A percentile compares a stretch with the other conserved stretches of the same genome.
Conservation (phyloP, 768 basidiomycete species). For the Suillus brevipes region DNA sequence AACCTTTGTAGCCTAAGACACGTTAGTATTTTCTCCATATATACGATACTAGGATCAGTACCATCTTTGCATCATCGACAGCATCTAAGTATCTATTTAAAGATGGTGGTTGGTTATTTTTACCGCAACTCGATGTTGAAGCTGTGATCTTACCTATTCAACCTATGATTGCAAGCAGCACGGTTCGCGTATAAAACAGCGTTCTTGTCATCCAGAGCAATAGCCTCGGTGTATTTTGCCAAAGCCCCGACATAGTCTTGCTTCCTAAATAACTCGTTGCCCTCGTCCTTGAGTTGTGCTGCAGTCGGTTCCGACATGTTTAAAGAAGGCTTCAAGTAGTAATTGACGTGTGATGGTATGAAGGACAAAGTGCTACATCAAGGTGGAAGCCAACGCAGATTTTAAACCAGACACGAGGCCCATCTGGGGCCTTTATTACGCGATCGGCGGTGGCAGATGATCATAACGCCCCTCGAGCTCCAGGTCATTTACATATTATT, state of each 20-base stretch:
- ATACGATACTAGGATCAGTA: neutral
- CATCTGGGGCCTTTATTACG: neutral
- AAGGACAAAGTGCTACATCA: neutral
- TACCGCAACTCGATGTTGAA: neutral
- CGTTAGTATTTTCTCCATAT: too few relatives aligned
- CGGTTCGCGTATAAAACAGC: slow-evolving; percentile 47
- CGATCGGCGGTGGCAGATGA: neutral
- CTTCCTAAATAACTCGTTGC: slow-evolving; percentile 39
- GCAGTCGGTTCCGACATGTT: neutral
- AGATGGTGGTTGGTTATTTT: neutral
- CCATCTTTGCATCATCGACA: slow-evolving; percentile 5
- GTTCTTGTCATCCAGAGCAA: slow-evolving; percentile 38
- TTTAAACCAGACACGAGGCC: neutral
- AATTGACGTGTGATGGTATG: neutral
- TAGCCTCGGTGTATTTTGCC: slow-evolving; percentile 43
- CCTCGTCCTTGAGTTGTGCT: slow-evolving; percentile 37
- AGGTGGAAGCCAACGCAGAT: neutral
- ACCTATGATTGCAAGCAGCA: slow-evolving; percentile 37
- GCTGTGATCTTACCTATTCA: slow-evolving; percentile 33
- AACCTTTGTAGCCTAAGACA: slow-evolving; percentile 35
- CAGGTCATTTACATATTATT: neutral
- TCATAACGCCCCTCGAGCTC: neutral
- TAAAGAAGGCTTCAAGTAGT: neutral
- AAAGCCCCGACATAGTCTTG: slow-evolving; percentile 37
- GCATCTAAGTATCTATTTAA: slow-evolving; percentile 8